Conservation (phyloP, 140 eudicot species). For the Cichorium intybus region DNA sequence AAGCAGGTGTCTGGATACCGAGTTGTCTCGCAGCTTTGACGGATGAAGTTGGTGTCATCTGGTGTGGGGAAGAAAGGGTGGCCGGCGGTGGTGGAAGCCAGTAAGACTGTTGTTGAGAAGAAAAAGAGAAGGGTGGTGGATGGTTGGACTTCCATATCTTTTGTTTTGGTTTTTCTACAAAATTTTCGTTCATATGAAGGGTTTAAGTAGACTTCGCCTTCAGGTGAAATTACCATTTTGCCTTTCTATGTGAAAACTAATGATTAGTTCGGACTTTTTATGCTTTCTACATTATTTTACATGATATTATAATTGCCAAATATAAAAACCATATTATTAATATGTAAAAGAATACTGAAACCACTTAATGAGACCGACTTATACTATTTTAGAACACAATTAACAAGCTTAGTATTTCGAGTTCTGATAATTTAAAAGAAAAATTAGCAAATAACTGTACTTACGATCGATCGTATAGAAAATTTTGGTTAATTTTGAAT, state of each 20-base stretch:
- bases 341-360: no score
- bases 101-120: constrained; percentile 15
- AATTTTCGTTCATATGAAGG: constrained; percentile 7
- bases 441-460: no score
- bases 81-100: constrained; percentile 26
- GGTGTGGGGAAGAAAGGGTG: constrained; percentile 16
- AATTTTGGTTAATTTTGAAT: no score
- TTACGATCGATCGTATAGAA: no score
- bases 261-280: neutral
- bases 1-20: constrained; percentile 66
- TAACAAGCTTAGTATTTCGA: no score
- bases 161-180: neutral
- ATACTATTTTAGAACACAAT: no score
- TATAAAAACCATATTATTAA: no score
- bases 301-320: no score
- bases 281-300: neutral
- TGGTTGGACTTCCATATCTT: constrained; percentile 13
- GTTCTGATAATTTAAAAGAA: no score
- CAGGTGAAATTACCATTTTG: constrained; percentile 7
- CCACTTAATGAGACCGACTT: no score
- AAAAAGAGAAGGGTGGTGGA: constrained; percentile 15
- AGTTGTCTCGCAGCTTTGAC: constrained; percentile 48
- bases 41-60: constrained; percentile 52
- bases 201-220: constrained; percentile 15
- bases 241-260: neutral